Conservation (phyloP, 2,329 filamentous ascomycete genomes). For the Aspergillus piperis region DNA sequence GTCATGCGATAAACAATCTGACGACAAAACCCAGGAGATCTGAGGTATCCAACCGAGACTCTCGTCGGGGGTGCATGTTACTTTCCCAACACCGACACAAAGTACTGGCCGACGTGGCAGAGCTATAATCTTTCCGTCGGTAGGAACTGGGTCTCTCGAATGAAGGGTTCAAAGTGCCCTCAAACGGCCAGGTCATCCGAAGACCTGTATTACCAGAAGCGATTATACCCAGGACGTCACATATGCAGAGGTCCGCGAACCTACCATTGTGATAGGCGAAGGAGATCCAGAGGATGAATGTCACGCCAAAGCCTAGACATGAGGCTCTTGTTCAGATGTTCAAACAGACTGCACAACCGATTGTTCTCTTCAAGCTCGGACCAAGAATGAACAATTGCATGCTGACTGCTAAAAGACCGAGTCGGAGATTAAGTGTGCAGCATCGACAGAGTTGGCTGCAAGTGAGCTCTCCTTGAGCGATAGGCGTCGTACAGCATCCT, state of each 20-base stretch:
- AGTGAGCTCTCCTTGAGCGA: neutral
- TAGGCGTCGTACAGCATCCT: neutral
- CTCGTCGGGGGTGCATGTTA: neutral
- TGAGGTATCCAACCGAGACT: neutral
- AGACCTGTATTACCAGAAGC: neutral
- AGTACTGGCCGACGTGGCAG: neutral
- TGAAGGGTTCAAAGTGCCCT: neutral
- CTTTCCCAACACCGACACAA: neutral
- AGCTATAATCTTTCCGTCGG: neutral
- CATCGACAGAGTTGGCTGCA: neutral
- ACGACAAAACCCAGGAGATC: neutral
- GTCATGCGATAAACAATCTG: neutral
- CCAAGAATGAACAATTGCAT: neutral
- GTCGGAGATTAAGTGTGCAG: neutral
- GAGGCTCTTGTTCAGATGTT: neutral
- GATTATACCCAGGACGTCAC: neutral
- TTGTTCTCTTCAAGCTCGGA: neutral
- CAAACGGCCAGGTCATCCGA: neutral
- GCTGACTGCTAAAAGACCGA: neutral
- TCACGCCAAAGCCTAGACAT: too few species aligned
- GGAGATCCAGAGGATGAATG: too few species aligned
- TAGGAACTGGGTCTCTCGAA: neutral
- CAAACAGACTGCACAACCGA: neutral
- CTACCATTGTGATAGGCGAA: neutral
- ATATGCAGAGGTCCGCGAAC: neutral